These are phyloP conservation scores for Pythium periplocum DNA, from an alignment of 352 stramenopile genomes.

Conservation along the genomic window DNA sequence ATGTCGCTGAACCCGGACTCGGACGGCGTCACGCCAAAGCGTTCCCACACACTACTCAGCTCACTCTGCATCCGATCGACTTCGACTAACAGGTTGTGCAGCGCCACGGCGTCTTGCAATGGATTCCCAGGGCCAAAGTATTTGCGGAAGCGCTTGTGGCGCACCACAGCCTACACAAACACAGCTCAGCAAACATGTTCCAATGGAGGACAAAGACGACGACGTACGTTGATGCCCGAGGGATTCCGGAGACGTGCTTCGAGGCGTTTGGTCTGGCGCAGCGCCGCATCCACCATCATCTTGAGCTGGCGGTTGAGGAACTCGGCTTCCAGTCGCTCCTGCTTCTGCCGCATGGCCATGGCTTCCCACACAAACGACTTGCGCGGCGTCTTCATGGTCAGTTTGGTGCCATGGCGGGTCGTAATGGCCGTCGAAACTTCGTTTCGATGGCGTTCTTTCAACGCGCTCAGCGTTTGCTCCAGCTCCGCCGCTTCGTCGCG, in stretches of 20 bases:
- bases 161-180: not conserved
- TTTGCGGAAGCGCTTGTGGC: slow-evolving; percentile 8
- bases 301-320: slow-evolving; percentile 6
- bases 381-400: too few relatives aligned
- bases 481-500: slow-evolving; percentile 1
- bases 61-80: slow-evolving; percentile 7
- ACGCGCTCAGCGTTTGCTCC: slow-evolving; percentile 4
- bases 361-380: slow-evolving; percentile 4
- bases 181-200: too few relatives aligned
- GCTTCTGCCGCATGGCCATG: slow-evolving; percentile 3
- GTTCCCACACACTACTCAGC: not conserved
- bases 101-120: slow-evolving; percentile 1
- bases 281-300: slow-evolving; percentile 3
- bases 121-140: not conserved
- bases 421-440: too few relatives aligned
- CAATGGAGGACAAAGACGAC: too few relatives aligned
- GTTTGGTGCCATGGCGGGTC: too few relatives aligned
- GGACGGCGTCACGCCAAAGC: too few relatives aligned
- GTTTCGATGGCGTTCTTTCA: slow-evolving; percentile 5
- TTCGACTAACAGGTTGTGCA: slow-evolving; percentile 6
- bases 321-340: slow-evolving; percentile 10
- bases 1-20: too few relatives aligned
- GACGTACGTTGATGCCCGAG: not conserved
- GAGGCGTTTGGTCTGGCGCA: slow-evolving; percentile 6
- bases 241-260: not conserved